These are phyloP conservation scores for Podaxis sp. DNA, from an alignment of 768 basidiomycete species.

Conservation along the genomic window DNA sequence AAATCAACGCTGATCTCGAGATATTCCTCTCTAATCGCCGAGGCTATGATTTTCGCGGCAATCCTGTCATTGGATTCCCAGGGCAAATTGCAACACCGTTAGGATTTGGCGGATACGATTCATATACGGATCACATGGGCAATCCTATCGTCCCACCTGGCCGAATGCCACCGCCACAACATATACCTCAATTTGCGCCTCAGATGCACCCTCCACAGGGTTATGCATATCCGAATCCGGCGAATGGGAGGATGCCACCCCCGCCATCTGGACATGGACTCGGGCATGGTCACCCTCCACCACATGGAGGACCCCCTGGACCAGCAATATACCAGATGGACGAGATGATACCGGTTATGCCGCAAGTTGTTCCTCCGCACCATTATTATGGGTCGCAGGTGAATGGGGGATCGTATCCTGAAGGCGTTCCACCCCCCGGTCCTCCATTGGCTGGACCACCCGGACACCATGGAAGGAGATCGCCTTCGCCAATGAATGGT, in stretches of 20 bases:
- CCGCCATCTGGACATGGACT: constrained; percentile 5
- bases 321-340: constrained; percentile 3
- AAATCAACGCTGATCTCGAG: constrained; percentile 51
- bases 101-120: neutral
- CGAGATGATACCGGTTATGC: constrained; percentile 19
- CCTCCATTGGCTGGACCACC: constrained; percentile 12
- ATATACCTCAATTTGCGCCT: constrained; percentile 1
- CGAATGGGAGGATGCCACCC: constrained; percentile 5
- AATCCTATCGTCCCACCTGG: constrained; percentile 9
- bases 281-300: neutral
- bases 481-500: constrained; percentile 33
- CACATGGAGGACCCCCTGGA: constrained; percentile 3
- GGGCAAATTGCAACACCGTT: constrained; percentile 5
- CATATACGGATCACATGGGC: constrained; percentile 8
- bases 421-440: constrained; percentile 13
- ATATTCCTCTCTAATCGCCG: constrained; percentile 44
- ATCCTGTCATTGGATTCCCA: constrained; percentile 3
- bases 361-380: constrained; percentile 26
- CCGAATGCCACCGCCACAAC: constrained; percentile 11
- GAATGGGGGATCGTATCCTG: constrained; percentile 14
- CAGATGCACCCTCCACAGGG: constrained; percentile 4
- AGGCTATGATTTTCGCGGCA: constrained; percentile 8
- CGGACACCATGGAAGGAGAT: constrained; percentile 25
- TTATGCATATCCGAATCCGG: neutral
- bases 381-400: constrained; percentile 29